Conservation (phyloP, 73 alveolate species). For the Stentor coeruleus region DNA sequence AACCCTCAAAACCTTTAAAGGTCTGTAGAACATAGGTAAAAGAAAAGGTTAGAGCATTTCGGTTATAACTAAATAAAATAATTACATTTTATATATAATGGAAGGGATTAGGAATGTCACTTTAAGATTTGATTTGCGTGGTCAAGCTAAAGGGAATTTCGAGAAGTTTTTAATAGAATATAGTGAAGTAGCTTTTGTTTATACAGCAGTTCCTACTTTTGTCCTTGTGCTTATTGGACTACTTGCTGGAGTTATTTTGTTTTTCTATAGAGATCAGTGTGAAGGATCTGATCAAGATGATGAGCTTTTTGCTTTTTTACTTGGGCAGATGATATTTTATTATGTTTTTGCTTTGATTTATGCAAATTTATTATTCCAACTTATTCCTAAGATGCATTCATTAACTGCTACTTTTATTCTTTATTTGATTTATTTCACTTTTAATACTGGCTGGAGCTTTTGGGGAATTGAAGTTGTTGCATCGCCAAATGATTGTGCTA, state of each 20-base stretch:
- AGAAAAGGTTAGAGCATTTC: neutral
- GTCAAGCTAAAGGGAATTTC: too few species aligned
- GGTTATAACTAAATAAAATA: neutral
- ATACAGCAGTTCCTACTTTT: neutral
- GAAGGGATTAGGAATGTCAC: too few species aligned
- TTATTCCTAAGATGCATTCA: neutral
- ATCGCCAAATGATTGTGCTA: neutral
- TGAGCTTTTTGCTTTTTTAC: neutral
- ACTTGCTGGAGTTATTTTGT: neutral
- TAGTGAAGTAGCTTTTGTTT: neutral
- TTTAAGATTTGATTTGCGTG: too few species aligned
- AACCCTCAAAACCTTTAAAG: neutral
- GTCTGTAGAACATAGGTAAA: constrained; percentile 18
- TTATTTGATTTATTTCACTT: too few species aligned
- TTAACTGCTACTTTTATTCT: neutral
- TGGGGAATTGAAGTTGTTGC: neutral
- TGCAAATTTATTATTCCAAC: neutral
- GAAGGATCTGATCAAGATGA: neutral
- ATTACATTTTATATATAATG: too few species aligned
- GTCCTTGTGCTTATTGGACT: neutral
- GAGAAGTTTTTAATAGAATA: neutral
- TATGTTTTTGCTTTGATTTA: too few species aligned
- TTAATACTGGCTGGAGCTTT: neutral
- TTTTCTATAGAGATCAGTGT: neutral
- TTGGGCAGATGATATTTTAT: neutral